These are phyloP conservation scores for Fusarium sp. DNA, from an alignment of 2,329 filamentous ascomycete species.

Conservation along the genomic window DNA sequence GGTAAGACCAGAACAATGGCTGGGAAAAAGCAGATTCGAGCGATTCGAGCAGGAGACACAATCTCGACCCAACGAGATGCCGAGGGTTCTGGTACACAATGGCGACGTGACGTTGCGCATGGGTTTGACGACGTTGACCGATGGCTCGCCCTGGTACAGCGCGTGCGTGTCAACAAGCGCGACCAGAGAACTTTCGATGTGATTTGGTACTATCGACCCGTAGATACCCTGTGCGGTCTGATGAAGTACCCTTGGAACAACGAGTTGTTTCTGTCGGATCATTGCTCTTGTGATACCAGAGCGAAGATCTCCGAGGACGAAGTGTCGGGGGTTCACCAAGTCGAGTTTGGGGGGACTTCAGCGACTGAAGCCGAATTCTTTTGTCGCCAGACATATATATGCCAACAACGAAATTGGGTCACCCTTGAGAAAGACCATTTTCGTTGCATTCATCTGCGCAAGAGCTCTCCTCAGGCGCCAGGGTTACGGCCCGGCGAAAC, in stretches of 20 bases:
- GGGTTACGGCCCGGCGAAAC: constrained; percentile 65
- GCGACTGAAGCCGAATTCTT: constrained; percentile 64
- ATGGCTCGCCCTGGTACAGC: constrained; percentile 77
- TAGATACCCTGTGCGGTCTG: constrained; percentile 73
- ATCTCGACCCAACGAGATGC: constrained; percentile 57
- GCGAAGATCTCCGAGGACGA: constrained; percentile 61
- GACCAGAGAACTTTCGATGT: constrained; percentile 63
- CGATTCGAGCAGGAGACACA: constrained; percentile 56
- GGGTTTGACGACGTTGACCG: constrained; percentile 56
- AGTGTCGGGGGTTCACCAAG: constrained; percentile 63
- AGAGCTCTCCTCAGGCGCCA: constrained; percentile 15
- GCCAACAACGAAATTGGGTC: constrained; percentile 67
- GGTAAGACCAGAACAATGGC: constrained; percentile 33
- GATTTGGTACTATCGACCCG: constrained; percentile 76
- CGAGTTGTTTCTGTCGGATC: constrained; percentile 79
- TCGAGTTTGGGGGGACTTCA: constrained; percentile 65
- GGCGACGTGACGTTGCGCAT: constrained; percentile 60
- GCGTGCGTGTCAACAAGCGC: constrained; percentile 50
- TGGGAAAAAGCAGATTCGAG: constrained; percentile 36
- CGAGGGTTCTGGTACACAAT: constrained; percentile 59
- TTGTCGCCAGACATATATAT: constrained; percentile 73
- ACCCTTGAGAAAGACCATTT: constrained; percentile 65
- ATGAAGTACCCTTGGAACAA: constrained; percentile 75
- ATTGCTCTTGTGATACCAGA: constrained; percentile 71
- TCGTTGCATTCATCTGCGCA: constrained; percentile 54